These are phyloP conservation scores for Abelmoschus esculentus DNA, from an alignment of 345 rosid genomes.

Conservation along the genomic window DNA sequence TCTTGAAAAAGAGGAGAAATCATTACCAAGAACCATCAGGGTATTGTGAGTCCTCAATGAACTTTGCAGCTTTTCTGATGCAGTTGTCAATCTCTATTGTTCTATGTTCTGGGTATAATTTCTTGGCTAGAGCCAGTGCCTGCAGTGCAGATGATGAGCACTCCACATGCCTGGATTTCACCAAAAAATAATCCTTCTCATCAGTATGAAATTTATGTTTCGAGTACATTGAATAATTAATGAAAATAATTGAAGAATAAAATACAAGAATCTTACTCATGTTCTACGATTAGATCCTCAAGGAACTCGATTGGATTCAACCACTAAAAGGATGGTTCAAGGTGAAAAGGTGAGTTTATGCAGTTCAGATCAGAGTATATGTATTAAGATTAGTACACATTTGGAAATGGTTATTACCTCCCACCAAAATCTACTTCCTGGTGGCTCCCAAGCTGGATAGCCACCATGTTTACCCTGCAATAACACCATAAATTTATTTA, in stretches of 20 bases:
- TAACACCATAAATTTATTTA: too few relatives aligned
- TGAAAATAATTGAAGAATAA: background rate
- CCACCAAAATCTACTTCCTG: slow-evolving; percentile 39
- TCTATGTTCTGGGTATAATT: slow-evolving; percentile 34
- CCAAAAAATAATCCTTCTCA: background rate
- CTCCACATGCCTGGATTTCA: slow-evolving; percentile 22
- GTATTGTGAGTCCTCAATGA: slow-evolving; percentile 31
- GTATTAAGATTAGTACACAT: background rate
- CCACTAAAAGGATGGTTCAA: background rate
- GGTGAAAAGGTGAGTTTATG: background rate
- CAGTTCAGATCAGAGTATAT: too few relatives aligned
- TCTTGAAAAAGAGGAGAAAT: too few relatives aligned
- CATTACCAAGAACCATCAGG: slow-evolving; percentile 43
- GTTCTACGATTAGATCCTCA: background rate
- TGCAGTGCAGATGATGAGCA: slow-evolving; percentile 49
- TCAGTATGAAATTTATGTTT: background rate
- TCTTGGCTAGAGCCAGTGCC: slow-evolving; percentile 32
- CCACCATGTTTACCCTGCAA: slow-evolving; percentile 55
- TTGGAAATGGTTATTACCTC: slow-evolving; percentile 27
- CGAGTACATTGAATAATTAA: background rate
- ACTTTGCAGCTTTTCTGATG: slow-evolving; percentile 30
- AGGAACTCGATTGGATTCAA: background rate
- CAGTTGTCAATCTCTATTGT: slow-evolving; percentile 31
- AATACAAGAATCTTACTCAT: background rate
- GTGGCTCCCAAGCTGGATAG: slow-evolving; percentile 54